Evolutionary conservation across 495 filamentous ascomycete genomes (phyloP).

Genomic region (Lepidopterella palustris): DNA sequence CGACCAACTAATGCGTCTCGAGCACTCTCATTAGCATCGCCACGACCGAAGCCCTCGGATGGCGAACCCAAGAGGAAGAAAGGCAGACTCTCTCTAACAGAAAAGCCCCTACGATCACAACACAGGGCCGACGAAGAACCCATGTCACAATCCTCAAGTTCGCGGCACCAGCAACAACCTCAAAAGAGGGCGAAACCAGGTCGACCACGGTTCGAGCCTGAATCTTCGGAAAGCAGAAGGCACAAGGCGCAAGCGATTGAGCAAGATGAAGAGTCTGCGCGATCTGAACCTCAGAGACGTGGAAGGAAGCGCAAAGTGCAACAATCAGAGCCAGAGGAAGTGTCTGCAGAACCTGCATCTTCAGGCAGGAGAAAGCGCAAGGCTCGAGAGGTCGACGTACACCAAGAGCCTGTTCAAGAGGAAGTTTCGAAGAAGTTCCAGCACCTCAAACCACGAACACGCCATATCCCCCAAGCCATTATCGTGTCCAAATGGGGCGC

Average conservation of each 20-base stretch:
- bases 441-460: constrained; percentile 44
- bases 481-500: constrained; percentile 56
- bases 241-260: neutral
- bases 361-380: neutral
- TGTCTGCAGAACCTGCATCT: neutral
- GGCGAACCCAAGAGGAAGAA: neutral
- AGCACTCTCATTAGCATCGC: neutral
- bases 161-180: neutral
- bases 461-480: constrained; percentile 48
- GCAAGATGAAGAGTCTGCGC: neutral
- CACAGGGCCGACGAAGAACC: neutral
- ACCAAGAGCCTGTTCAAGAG: neutral
- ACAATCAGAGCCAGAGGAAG: too few species aligned
- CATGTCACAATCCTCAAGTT: neutral
- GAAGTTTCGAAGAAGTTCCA: neutral
- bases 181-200: neutral
- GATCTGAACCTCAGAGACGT: too few species aligned
- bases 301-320: too few species aligned
- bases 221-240: neutral
- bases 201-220: neutral
- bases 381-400: neutral
- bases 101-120: neutral
- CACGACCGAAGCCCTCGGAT: neutral
- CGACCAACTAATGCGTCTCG: neutral
- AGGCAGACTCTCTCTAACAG: neutral